phyloP scores from a whole-genome alignment of 2,329 filamentous ascomycete genomes.

The Rugonectria rugulosa region DNA sequence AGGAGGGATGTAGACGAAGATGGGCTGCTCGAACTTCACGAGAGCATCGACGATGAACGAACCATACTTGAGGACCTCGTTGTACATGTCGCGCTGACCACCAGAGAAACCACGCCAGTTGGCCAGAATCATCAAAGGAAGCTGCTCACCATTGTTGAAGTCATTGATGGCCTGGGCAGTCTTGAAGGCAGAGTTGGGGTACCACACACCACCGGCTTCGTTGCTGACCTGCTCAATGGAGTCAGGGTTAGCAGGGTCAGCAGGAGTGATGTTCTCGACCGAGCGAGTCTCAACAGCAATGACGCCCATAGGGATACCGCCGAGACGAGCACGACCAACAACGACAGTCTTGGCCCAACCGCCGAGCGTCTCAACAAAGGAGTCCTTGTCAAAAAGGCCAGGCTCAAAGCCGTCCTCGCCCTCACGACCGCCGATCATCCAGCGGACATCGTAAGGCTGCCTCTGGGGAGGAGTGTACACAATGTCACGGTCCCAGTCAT shows the following conservation, averaged over 20 bases:
- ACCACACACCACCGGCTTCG: conserved; percentile 99
- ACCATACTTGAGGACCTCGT: conserved; percentile 99
- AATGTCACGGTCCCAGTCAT: conserved; percentile 93
- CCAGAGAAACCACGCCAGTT: conserved; percentile 99
- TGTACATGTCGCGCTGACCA: conserved; percentile 99
- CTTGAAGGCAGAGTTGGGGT: conserved; percentile 99
- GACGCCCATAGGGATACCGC: conserved; percentile 97
- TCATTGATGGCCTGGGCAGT: conserved; percentile 98
- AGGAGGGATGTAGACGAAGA: conserved; percentile 99
- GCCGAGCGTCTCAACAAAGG: conserved; percentile 94
- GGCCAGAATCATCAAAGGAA: conserved; percentile 98
- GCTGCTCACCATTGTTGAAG: conserved; percentile 98
- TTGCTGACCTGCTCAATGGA: conserved; percentile 95
- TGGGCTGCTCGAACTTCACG: conserved; percentile 97
- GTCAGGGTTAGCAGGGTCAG: conserved; percentile 97
- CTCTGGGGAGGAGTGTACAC: conserved; percentile 82
- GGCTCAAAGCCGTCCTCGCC: conserved; percentile 80
- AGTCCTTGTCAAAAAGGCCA: conserved; percentile 95
- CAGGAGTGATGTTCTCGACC: conserved; percentile 95
- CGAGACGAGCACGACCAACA: conserved; percentile 92
- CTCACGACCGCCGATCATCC: conserved; percentile 88
- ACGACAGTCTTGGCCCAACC: conserved; percentile 98
- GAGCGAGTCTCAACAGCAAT: conserved; percentile 96
- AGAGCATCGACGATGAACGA: conserved; percentile 99
- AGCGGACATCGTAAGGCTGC: conserved; percentile 90